Evolutionary conservation across 2,329 filamentous ascomycete genomes (phyloP), one percentile per base, ranked within the genome.

Genomic region (Albifimbria verrucaria): DNA sequence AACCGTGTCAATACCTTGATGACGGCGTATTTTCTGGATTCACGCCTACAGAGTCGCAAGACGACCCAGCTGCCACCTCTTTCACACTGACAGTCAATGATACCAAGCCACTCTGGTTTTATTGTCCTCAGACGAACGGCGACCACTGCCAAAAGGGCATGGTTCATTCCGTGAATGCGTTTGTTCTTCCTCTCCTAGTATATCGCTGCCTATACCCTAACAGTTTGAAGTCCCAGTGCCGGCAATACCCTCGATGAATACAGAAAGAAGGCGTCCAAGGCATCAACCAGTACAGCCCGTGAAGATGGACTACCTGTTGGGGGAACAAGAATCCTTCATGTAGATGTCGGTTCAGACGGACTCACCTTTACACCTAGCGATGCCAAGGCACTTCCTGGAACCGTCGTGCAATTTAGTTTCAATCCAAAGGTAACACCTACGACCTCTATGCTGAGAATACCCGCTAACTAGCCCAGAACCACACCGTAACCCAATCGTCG

Each of bases 61-160:
- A 20, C 42, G 42, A 7, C 12, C 42, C 42, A 12, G 42, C 18
- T 7, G 4, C 42, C 4, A 44, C 42, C 18, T 20, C 42, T 23
- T 65, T 62, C 51, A 57, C 57, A 17, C 42, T 58, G 26, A 51
- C 48, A 2, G 54, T 59, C 11, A 22, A 45, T 21, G 72, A 79
- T 61, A 74, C 71, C 2, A 79, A 76, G 48, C 82, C 83, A 2
- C 76, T 85, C 54, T 86, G 83, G 82, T 77, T 80, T 62, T 86
- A 84, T 73, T 86, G 82, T 67, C 52, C 52, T 5, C 57, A 59
- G 47, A 77, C 77, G 7, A 80, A 83, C 56, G 76, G 64, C 41
- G 76, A 72, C 54, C 83, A 87, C 70, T 87, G 83, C 62, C 79
- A 85, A 57, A 68, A 63, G 21, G 80, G 81, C 53, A 83, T 83